These are phyloP conservation scores for Boletus pseudopeckii DNA, from an alignment of 768 basidiomycete species.

Conservation along the genomic window DNA sequence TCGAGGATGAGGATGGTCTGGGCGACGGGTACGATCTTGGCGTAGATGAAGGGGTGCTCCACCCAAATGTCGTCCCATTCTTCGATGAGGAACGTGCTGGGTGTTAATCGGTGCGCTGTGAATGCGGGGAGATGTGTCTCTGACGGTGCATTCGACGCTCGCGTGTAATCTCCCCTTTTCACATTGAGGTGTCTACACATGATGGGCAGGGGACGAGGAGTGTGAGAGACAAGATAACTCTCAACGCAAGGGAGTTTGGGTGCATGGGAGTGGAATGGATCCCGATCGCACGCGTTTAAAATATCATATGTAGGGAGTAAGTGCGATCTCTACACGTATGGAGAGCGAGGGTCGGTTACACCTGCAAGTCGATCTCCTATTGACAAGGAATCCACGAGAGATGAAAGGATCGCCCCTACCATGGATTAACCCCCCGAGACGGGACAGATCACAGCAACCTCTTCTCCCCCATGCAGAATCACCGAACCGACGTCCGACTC, in stretches of 20 bases:
- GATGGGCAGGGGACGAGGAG: not conserved
- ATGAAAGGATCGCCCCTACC: too few relatives aligned
- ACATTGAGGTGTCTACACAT: slow-evolving; percentile 15
- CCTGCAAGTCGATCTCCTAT: not conserved
- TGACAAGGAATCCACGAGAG: not conserved
- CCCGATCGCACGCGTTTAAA: not conserved
- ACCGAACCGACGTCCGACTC: slow-evolving; percentile 40
- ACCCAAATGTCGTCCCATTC: slow-evolving; percentile 50
- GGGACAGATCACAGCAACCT: slow-evolving; percentile 76
- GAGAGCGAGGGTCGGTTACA: not conserved
- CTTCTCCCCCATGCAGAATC: slow-evolving; percentile 63
- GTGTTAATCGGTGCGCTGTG: slow-evolving; percentile 33
- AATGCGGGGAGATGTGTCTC: slow-evolving; percentile 28
- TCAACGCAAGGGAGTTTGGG: too few relatives aligned
- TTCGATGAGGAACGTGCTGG: slow-evolving; percentile 42
- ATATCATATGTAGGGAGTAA: not conserved
- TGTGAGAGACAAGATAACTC: too few relatives aligned
- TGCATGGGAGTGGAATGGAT: not conserved
- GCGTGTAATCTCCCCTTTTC: not conserved
- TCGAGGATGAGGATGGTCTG: slow-evolving; percentile 48
- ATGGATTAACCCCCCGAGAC: slow-evolving; percentile 65
- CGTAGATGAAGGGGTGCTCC: slow-evolving; percentile 56
- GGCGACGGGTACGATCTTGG: slow-evolving; percentile 38
- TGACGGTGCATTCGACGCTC: not conserved
- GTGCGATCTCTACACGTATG: not conserved